These are phyloP conservation scores for Mycogone perniciosa DNA, from an alignment of 2,329 filamentous ascomycete species.

Conservation along the genomic window DNA sequence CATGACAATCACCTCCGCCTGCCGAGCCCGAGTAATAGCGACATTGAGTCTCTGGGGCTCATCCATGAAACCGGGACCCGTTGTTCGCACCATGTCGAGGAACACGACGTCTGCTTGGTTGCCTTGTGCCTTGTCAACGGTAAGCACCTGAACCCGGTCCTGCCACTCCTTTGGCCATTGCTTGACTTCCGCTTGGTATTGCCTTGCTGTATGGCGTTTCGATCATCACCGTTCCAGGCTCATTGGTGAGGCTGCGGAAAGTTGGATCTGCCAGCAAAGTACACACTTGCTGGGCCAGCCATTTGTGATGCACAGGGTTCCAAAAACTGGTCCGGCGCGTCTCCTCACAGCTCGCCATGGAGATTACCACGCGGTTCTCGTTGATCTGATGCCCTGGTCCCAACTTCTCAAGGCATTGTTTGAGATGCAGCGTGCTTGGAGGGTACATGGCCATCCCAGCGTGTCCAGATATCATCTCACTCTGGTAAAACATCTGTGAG, in stretches of 20 bases:
- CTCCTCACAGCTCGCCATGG: constrained; percentile 24
- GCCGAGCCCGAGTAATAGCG: constrained; percentile 37
- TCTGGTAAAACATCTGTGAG: constrained; percentile 36
- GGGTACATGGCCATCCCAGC: constrained; percentile 20
- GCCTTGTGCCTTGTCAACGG: constrained; percentile 40
- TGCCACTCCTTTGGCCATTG: constrained; percentile 23
- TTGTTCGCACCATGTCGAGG: constrained; percentile 40
- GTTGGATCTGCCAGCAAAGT: constrained; percentile 25
- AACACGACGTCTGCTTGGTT: constrained; percentile 44
- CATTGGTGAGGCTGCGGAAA: constrained; percentile 27
- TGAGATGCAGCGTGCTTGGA: constrained; percentile 21
- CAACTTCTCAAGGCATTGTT: constrained; percentile 24
- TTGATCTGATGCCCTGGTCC: constrained; percentile 12
- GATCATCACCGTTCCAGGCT: constrained; percentile 35
- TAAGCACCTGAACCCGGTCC: constrained; percentile 33
- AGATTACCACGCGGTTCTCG: constrained; percentile 34
- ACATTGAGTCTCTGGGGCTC: constrained; percentile 40
- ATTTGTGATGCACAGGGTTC: constrained; percentile 33
- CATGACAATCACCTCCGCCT: constrained; percentile 42
- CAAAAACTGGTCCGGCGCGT: constrained; percentile 31
- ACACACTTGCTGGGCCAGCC: constrained; percentile 28
- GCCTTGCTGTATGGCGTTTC: constrained; percentile 36
- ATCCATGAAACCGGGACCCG: constrained; percentile 35
- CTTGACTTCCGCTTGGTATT: constrained; percentile 29
- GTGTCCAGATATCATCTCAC: constrained; percentile 32